A percentile compares a stretch with the other conserved stretches of the same genome.
Evolutionary conservation across 257 asterid genomes (phyloP).

Genomic region (Solanum tarijense): DNA sequence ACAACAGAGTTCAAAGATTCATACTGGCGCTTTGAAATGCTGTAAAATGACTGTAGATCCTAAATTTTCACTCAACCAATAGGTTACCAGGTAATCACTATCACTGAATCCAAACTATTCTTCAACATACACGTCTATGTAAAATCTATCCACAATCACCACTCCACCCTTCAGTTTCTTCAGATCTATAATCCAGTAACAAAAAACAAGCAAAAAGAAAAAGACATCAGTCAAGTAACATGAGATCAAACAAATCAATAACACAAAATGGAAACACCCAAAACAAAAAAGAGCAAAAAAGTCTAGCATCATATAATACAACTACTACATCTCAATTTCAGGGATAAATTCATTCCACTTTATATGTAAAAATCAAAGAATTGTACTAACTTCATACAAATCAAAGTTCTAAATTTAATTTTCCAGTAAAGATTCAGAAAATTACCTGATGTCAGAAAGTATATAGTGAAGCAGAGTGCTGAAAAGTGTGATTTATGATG

Average conservation of each 20-base stretch:
- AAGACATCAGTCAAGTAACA: neutral
- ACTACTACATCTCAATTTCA: neutral
- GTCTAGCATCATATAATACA: neutral
- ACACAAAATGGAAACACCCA: neutral
- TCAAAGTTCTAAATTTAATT: neutral
- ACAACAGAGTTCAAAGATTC: conserved; percentile 29
- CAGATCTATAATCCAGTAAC: conserved; percentile 53
- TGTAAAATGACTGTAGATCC: conserved; percentile 19
- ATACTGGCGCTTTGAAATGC: neutral
- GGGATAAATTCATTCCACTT: neutral
- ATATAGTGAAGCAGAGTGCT: neutral
- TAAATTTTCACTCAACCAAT: conserved; percentile 66
- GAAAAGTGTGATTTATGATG: neutral
- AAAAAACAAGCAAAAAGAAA: neutral
- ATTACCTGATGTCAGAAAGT: neutral
- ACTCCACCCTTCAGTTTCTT: conserved; percentile 34
- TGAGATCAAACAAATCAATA: neutral
- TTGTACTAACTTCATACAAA: neutral
- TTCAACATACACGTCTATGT: conserved; percentile 35
- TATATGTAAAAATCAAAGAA: neutral
- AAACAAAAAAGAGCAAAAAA: neutral
- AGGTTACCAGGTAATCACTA: conserved; percentile 38
- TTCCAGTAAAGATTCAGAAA: neutral
- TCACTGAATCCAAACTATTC: conserved; percentile 16
- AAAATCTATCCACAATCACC: conserved; percentile 18